Evolutionary conservation across 768 basidiomycete species (phyloP).

Genomic region (Basidioascus undulatus): DNA sequence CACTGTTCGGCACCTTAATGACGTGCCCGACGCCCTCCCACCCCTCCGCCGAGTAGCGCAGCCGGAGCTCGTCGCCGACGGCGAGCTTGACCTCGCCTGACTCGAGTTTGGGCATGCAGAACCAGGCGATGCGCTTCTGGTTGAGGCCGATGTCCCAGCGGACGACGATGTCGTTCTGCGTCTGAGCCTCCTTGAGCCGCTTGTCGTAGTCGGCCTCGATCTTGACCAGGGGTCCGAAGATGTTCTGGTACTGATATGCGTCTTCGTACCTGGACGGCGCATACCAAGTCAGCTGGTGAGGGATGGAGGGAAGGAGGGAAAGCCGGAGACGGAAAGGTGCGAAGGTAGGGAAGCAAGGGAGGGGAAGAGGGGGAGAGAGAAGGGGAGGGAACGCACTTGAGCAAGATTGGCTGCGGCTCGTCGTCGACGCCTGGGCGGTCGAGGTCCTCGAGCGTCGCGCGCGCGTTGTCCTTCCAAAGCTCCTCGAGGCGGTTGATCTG

Average conservation of each 20-base stretch:
- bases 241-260: conserved; percentile 98
- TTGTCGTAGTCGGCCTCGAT: conserved; percentile 99
- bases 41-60: conserved; percentile 68
- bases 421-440: conserved; percentile 96
- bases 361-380: background rate
- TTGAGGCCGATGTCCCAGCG: conserved; percentile 96
- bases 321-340: too few relatives aligned
- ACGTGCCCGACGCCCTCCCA: conserved; percentile 99
- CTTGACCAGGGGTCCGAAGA: conserved; percentile 95
- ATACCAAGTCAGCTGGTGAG: background rate
- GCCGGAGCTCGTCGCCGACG: conserved; percentile 78
- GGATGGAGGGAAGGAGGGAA: background rate
- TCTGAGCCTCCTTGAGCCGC: conserved; percentile 90
- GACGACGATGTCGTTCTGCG: conserved; percentile 85
- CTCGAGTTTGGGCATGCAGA: conserved; percentile 82
- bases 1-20: conserved; percentile 96
- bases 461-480: conserved; percentile 91
- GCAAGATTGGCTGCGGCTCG: conserved; percentile 74
- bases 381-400: conserved; percentile 22
- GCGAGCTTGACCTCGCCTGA: conserved; percentile 92
- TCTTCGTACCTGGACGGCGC: conserved; percentile 46
- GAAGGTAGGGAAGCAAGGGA: too few relatives aligned
- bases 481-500: conserved; percentile 97
- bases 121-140: conserved; percentile 98
- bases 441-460: conserved; percentile 81